phyloP scores from a whole-genome alignment of 768 basidiomycete genomes.

The Podaxis mareebaensis region DNA sequence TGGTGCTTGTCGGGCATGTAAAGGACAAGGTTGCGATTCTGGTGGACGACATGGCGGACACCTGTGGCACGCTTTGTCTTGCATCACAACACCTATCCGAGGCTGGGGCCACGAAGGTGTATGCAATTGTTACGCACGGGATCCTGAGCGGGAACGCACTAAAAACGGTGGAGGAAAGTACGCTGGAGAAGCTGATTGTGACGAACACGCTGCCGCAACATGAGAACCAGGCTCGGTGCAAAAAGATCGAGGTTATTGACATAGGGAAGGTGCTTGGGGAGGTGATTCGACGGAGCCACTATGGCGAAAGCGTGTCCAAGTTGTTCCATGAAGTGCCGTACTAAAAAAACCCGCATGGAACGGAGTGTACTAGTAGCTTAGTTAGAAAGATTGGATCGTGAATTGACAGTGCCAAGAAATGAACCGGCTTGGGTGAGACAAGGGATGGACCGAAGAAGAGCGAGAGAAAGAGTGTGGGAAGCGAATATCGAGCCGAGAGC shows the following conservation, averaged over 20 bases:
- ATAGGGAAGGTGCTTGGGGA: constrained; percentile 94
- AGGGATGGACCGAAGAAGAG: constrained; percentile 11
- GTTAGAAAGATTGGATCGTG: constrained; percentile 24
- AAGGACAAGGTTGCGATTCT: constrained; percentile 91
- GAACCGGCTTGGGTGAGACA: constrained; percentile 3
- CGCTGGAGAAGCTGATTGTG: constrained; percentile 92
- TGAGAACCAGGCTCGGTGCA: constrained; percentile 68
- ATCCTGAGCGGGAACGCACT: constrained; percentile 92
- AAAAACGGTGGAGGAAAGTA: constrained; percentile 65
- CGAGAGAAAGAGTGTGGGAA: constrained; percentile 19
- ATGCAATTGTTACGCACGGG: constrained; percentile 95
- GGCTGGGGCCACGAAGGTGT: constrained; percentile 83
- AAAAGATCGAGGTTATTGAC: constrained; percentile 91
- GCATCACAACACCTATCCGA: constrained; percentile 89
- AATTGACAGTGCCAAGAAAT: constrained; percentile 9
- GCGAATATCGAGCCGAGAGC: constrained; percentile 18
- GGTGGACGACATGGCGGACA: constrained; percentile 99
- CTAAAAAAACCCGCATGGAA: constrained; percentile 37
- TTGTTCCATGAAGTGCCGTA: constrained; percentile 90
- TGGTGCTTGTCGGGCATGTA: constrained; percentile 95
- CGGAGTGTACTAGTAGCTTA: constrained; percentile 19
- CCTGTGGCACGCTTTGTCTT: constrained; percentile 90
- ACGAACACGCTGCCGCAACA: constrained; percentile 97
- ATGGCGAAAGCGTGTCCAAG: constrained; percentile 92
- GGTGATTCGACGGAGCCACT: constrained; percentile 93